Evolutionary conservation across 2,329 filamentous ascomycete genomes (phyloP).

Genomic region (Botryotinia narcissicola): DNA sequence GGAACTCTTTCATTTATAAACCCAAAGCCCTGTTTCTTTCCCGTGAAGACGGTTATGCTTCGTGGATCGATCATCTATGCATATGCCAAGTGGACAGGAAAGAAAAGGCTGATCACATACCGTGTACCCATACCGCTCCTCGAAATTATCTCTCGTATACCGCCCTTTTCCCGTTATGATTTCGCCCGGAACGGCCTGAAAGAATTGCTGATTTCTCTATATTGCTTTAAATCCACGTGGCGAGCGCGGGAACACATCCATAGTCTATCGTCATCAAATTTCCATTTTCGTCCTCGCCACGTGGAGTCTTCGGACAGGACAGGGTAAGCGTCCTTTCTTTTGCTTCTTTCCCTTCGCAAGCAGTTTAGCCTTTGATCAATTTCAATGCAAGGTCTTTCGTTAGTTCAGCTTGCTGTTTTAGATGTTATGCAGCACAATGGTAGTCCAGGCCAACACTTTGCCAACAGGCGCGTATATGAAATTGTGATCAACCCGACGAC

Average conservation of each 20-base stretch:
- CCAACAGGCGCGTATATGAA: slow-evolving; percentile 8
- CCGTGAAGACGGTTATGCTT: slow-evolving; percentile 8
- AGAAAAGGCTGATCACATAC: slow-evolving; percentile 9
- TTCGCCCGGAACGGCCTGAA: neutral
- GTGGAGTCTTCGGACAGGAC: slow-evolving; percentile 11
- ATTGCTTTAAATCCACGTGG: slow-evolving; percentile 15
- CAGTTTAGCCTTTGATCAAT: neutral
- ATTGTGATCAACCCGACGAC: slow-evolving; percentile 15
- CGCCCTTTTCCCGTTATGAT: neutral
- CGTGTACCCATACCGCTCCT: slow-evolving; percentile 6
- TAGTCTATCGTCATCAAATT: slow-evolving; percentile 15
- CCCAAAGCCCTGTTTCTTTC: neutral
- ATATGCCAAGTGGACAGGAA: slow-evolving; percentile 13
- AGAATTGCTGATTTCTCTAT: neutral
- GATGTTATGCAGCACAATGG: slow-evolving; percentile 10
- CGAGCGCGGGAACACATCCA: slow-evolving; percentile 1
- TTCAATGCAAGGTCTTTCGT: slow-evolving; percentile 7
- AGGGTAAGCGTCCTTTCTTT: neutral
- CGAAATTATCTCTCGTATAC: neutral
- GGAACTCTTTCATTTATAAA: neutral
- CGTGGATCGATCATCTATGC: slow-evolving; percentile 6
- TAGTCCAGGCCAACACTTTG: slow-evolving; percentile 3
- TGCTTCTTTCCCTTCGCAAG: neutral
- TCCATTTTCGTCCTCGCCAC: slow-evolving; percentile 7
- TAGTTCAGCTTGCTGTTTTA: slow-evolving; percentile 12